Conservation (phyloP, 371 early-diverging fungal species). For the Apophysomyces trapeziformis region DNA sequence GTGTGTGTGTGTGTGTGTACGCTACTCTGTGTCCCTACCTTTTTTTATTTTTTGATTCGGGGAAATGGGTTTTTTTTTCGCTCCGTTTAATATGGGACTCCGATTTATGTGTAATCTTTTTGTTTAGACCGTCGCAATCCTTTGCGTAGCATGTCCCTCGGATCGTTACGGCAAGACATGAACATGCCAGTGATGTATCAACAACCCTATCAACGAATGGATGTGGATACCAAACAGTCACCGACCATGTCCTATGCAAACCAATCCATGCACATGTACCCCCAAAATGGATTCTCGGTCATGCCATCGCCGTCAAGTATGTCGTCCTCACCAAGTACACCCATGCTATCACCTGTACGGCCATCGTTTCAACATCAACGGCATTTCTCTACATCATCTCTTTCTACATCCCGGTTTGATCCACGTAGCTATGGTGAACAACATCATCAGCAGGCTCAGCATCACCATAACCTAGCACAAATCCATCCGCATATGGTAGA, state of each 20-base stretch:
- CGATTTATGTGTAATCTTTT: conserved; percentile 12
- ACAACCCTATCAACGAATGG: conserved; percentile 14
- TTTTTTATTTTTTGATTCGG: conserved; percentile 10
- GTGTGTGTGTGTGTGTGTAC: too few species aligned
- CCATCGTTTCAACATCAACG: conserved; percentile 34
- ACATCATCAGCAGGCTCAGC: conserved; percentile 10
- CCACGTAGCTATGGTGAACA: conserved; percentile 23
- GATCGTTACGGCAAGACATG: conserved; percentile 27
- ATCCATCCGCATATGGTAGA: conserved; percentile 11
- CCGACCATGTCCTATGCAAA: conserved; percentile 25
- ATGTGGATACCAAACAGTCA: conserved; percentile 13
- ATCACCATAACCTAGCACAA: conserved; percentile 2
- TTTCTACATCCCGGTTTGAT: conserved; percentile 29
- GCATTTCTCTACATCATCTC: conserved; percentile 35
- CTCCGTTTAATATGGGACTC: conserved; percentile 14
- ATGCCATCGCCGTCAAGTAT: conserved; percentile 41
- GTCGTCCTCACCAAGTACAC: conserved; percentile 41
- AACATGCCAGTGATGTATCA: conserved; percentile 2
- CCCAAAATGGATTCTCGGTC: conserved; percentile 14
- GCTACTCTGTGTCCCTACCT: neutral
- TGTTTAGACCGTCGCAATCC: conserved; percentile 33
- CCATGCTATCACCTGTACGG: conserved; percentile 41
- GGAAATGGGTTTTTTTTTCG: conserved; percentile 2
- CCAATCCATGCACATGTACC: conserved; percentile 13
- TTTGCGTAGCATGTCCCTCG: conserved; percentile 45